A percentile compares a stretch with the other conserved stretches of the same genome.
These are phyloP conservation scores for Zarea fungicola DNA, from an alignment of 2,329 filamentous ascomycete species.

Conservation along the genomic window DNA sequence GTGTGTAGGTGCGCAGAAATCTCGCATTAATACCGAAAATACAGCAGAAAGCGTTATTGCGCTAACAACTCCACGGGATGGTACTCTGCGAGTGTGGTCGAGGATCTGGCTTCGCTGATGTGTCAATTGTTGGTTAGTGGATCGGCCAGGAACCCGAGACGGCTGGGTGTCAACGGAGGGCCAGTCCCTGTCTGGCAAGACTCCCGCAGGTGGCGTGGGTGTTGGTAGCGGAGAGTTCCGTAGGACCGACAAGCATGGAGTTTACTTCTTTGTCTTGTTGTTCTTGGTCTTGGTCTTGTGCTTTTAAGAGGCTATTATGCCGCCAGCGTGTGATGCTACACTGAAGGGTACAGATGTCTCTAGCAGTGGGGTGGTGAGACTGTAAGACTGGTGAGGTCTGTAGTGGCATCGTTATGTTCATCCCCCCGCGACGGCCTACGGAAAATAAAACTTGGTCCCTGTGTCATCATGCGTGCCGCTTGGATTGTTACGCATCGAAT, in stretches of 20 bases:
- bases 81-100: no score
- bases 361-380: no score
- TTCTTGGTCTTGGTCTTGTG: no score
- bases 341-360: no score
- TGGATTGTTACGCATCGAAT: neutral
- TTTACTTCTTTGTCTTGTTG: no score
- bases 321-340: no score
- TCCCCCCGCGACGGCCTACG: no score
- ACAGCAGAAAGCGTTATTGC: neutral
- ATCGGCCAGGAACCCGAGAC: conserved; percentile 10
- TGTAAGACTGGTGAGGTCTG: no score
- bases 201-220: neutral
- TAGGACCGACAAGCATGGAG: neutral
- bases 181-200: conserved; percentile 3
- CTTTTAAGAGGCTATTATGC: no score
- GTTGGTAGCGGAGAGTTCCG: neutral
- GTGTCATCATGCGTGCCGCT: neutral
- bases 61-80: neutral
- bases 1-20: neutral
- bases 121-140: neutral
- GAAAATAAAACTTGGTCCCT: neutral
- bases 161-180: neutral
- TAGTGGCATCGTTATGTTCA: no score
- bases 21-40: neutral
- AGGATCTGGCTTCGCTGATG: neutral